Evolutionary conservation across 495 filamentous ascomycete species (phyloP), one percentile per base, ranked within the genome.

Genomic region (Xanthoparmelia taractica): DNA sequence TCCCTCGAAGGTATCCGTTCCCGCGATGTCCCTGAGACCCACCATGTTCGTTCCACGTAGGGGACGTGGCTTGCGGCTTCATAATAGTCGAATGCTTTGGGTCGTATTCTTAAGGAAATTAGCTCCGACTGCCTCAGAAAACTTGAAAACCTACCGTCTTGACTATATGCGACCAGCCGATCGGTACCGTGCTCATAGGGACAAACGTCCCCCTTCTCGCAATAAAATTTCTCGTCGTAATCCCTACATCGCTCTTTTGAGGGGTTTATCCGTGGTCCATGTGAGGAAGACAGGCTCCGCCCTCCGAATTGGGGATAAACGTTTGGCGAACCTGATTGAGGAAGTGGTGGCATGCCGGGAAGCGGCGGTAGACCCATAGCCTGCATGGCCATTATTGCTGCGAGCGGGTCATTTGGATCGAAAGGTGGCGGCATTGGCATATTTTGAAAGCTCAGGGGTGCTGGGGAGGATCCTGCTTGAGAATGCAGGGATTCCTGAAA

Each of bases 161-260:
- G 77, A 37, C 72, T 71, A 37, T 80, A 78, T 31, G 83, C 80
- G 52, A 80, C 74, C 12, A 82, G 75, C 25, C 74, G 76, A 66
- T 86, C 81, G 61, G 74, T 73, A n/a, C 85, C 88, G 70, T 97
- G 93, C 70, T 94, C 86, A 67, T 88, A 97, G 7, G 81, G 86
- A 72, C 93, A 97, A 50, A 82, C 84, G 62, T 80, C 81, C 4
- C 91, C 91, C 56, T 87, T 74, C 38, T 88, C 83, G 69, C 93
- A 97, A 66, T 87, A 95, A 0, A 94, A 94, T 67, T 92, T 91
- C 1, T 81, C 84, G 65, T 97, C 92, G 71, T 91, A 97, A 71
- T 96, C 91, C 50, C 85, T 84, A 69, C 93, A 97, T 63, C 87
- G 80, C 70, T 85, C 74, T 12, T 76, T 78, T 61, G 75, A 57